Evolutionary conservation across 441 rosid species (phyloP), one percentile per base, ranked within the genome.

Genomic region (Gossypium gossypioides): DNA sequence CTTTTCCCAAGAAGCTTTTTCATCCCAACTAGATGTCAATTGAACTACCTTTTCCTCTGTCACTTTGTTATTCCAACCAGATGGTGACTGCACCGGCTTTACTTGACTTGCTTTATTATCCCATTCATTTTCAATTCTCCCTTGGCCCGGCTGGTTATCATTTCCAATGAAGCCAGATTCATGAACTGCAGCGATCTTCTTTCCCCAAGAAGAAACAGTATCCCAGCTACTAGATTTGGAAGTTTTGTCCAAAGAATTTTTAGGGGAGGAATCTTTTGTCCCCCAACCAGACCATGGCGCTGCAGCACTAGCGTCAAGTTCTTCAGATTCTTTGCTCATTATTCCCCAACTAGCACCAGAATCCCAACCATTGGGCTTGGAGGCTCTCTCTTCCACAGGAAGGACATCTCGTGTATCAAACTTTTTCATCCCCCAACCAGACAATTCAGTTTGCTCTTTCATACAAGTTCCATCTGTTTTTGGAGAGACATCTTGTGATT

Each of bases 351-450:
- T 60, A 56, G 78, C 42, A 40, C 60, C 65, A 42, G 68, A 29
- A 69, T 27, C 82, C 86, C 82, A 76, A 72, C 27, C 77, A 69
- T n/a, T 68, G 58, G 79, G 66, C 73, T 74, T 77, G 42, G 24
- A 42, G 52, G 75, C 59, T 68, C 75, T 74, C 71, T 67, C 71
- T 50, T 50, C 58, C 44, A 50, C 44, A 40, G 9, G 51, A 24
- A 18, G 27, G 19, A 2, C 75, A 61, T 59, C 79, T 40, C 51
- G 69, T 24, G 27, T 29, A 57, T 60, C 79, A 13, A 75, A 34
- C 61, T 66, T 75, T 59, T 63, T 61, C 6, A 58, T 34, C 21
- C 76, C 83, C 91, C 92, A 88, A 64, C 68, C 76, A 61, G 83
- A 80, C 81, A 81, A 13, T 65, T 65, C 34, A 22, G 69, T 22